phyloP scores from a whole-genome alignment of 2,329 filamentous ascomycete genomes.

The Exophiala xenobiotica region DNA sequence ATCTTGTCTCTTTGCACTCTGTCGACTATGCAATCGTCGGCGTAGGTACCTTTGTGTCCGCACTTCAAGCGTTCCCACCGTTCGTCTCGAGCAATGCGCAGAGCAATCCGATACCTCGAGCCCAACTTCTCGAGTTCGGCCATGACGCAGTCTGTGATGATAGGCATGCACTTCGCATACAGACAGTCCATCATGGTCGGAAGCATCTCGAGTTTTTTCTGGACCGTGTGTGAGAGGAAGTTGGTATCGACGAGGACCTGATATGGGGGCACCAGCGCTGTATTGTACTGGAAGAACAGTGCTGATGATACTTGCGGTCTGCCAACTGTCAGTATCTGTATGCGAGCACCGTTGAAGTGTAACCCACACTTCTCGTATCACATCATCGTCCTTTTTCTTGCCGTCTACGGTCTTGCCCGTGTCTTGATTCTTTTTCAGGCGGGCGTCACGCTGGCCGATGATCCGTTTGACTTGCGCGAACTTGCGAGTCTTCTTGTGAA shows the following conservation, averaged over 20 bases:
- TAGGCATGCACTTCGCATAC: slow-evolving; percentile 84
- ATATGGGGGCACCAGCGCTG: slow-evolving; percentile 80
- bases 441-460: slow-evolving; percentile 75
- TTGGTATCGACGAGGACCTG: slow-evolving; percentile 81
- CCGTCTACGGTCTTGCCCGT: slow-evolving; percentile 59
- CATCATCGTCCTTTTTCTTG: slow-evolving; percentile 60
- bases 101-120: slow-evolving; percentile 79
- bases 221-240: slow-evolving; percentile 86
- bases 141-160: slow-evolving; percentile 81
- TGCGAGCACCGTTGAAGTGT: background rate
- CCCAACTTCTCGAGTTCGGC: slow-evolving; percentile 88
- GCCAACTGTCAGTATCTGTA: slow-evolving; percentile 15
- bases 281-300: slow-evolving; percentile 89
- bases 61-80: slow-evolving; percentile 82
- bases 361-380: slow-evolving; percentile 69
- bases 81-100: slow-evolving; percentile 84
- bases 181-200: slow-evolving; percentile 91
- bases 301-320: slow-evolving; percentile 75
- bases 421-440: slow-evolving; percentile 77
- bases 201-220: slow-evolving; percentile 83
- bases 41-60: slow-evolving; percentile 84
- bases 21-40: slow-evolving; percentile 82
- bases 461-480: slow-evolving; percentile 81
- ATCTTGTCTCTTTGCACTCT: slow-evolving; percentile 70
- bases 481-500: slow-evolving; percentile 87